A percentile compares a stretch with the other conserved stretches of the same genome.
Conservation (phyloP, 1,284 basidiomycete genomes). For the Marasmius sp. region DNA sequence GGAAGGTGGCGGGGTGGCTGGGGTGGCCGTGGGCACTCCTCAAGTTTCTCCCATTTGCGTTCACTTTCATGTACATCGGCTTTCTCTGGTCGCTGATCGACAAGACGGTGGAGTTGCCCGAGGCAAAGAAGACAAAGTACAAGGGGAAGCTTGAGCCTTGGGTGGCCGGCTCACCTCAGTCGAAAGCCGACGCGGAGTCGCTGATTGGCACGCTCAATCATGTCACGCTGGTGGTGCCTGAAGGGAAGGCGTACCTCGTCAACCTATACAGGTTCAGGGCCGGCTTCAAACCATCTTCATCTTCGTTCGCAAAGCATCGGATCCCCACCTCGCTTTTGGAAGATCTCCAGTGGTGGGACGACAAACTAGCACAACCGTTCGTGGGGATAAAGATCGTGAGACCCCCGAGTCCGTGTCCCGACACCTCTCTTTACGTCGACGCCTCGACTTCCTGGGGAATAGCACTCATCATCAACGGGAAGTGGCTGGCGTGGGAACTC, state of each 20-base stretch:
- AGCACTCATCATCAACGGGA: conserved; percentile 19
- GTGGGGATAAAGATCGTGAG: conserved; percentile 10
- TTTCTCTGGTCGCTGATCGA: conserved; percentile 33
- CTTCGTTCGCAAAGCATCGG: not conserved
- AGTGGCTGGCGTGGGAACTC: conserved; percentile 26
- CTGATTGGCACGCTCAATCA: conserved; percentile 17
- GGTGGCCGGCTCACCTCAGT: not conserved
- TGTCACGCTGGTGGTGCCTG: conserved; percentile 10
- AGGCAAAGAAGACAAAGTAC: conserved; percentile 21
- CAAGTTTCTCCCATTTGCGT: conserved; percentile 29
- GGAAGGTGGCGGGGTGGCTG: conserved; percentile 17
- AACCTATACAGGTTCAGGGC: conserved; percentile 11
- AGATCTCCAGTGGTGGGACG: conserved; percentile 13
- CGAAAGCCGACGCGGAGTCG: not conserved
- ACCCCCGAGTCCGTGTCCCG: not conserved
- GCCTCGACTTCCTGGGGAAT: conserved; percentile 25
- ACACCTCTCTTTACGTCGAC: conserved; percentile 24
- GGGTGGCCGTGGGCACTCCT: conserved; percentile 29
- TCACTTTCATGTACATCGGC: too few species aligned
- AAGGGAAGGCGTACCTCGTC: conserved; percentile 2
- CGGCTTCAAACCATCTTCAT: conserved; percentile 1
- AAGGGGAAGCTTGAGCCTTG: not conserved
- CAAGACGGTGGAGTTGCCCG: conserved; percentile 26
- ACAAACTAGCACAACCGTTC: not conserved
- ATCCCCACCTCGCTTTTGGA: conserved; percentile 13